Conservation (phyloP, 768 basidiomycete species). For the Trametes cinnabarina region DNA sequence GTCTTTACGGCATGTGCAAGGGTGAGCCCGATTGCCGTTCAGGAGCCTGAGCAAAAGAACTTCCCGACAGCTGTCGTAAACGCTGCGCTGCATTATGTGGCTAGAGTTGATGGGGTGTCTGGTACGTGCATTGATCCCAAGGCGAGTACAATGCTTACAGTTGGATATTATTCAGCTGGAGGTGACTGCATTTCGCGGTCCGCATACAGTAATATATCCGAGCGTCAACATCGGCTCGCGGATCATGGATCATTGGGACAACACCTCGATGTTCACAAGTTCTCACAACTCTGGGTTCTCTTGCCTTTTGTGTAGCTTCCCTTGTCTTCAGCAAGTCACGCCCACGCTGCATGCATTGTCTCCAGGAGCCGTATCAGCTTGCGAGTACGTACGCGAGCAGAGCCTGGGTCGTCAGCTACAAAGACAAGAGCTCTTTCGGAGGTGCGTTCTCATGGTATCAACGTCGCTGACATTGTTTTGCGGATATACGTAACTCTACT, state of each 20-base stretch:
- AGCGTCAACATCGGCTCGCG: too few relatives aligned
- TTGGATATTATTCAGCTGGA: too few relatives aligned
- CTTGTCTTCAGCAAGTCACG: constrained; percentile 1
- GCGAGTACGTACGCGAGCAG: not conserved
- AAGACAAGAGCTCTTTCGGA: constrained; percentile 1
- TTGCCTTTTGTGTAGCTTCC: constrained; percentile 1
- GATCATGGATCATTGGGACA: too few relatives aligned
- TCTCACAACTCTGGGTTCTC: not conserved
- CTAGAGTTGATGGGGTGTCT: too few relatives aligned
- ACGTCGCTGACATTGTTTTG: constrained; percentile 1
- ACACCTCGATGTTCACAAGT: not conserved
- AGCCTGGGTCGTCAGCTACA: not conserved
- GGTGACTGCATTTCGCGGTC: too few relatives aligned
- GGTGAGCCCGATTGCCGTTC: not conserved
- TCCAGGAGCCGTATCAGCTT: constrained; percentile 6
- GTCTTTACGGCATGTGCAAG: too few relatives aligned
- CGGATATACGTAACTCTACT: not conserved
- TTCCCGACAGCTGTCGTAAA: too few relatives aligned
- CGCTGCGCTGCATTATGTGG: too few relatives aligned
- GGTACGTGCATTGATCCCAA: too few relatives aligned
- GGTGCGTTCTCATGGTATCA: not conserved
- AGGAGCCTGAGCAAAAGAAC: not conserved
- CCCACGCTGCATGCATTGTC: constrained; percentile 1
- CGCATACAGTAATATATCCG: too few relatives aligned
- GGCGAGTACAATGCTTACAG: too few relatives aligned